Conservation (phyloP, 2,329 filamentous ascomycete genomes). For the Cordyceps cateniannulata region DNA sequence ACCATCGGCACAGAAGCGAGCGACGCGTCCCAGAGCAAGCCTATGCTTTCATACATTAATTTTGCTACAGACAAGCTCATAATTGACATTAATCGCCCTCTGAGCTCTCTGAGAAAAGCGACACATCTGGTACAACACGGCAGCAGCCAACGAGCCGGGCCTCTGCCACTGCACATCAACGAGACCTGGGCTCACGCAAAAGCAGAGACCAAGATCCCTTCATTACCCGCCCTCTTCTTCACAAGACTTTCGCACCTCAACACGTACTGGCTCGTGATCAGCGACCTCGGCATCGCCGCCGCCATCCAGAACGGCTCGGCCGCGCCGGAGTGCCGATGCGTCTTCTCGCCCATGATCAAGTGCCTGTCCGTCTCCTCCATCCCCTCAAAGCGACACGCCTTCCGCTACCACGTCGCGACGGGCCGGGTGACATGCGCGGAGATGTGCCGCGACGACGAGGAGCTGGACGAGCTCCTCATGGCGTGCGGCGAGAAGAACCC, state of each 20-base stretch:
- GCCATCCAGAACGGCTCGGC: neutral
- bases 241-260: neutral
- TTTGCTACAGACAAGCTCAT: neutral
- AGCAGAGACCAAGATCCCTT: neutral
- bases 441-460: neutral
- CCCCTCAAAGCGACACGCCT: neutral
- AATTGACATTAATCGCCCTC: neutral
- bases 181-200: neutral
- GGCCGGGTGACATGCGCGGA: neutral
- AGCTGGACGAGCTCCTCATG: neutral
- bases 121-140: neutral
- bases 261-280: neutral
- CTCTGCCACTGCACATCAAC: neutral
- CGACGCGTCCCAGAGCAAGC: neutral
- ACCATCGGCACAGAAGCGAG: neutral
- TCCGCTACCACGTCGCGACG: neutral
- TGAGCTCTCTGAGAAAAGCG: neutral
- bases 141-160: neutral
- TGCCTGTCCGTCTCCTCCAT: neutral
- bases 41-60: neutral
- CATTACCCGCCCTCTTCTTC: neutral
- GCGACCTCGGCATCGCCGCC: neutral
- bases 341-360: neutral
- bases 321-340: neutral
- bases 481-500: neutral